Evolutionary conservation across 495 filamentous ascomycete genomes (phyloP).

Genomic region (Xylaria flabelliformis): DNA sequence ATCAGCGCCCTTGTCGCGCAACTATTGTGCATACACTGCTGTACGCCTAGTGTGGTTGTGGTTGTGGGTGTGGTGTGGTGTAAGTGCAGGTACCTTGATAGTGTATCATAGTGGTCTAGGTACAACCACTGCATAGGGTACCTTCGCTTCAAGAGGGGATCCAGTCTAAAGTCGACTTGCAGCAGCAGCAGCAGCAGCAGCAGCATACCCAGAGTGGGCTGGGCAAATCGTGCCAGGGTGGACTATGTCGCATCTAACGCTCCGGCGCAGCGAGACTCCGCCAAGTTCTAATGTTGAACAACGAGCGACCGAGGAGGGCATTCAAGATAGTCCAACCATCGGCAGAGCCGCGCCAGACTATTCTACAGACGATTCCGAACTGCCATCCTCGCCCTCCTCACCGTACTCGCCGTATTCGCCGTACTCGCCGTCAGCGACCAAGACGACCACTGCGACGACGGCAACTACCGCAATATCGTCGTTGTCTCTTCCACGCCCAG

Average conservation of each 20-base stretch:
- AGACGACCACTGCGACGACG: background rate
- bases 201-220: slow-evolving; percentile 7
- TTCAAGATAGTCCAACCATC: slow-evolving; percentile 37
- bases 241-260: slow-evolving; percentile 54
- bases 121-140: background rate
- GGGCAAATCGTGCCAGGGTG: slow-evolving; percentile 14
- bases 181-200: background rate
- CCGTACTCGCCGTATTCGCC: too few relatives aligned
- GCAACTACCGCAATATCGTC: background rate
- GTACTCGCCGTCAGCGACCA: background rate
- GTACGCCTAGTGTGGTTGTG: background rate
- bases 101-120: too few relatives aligned
- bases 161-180: background rate
- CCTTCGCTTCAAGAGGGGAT: background rate
- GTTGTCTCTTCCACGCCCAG: slow-evolving; percentile 8
- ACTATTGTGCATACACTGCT: slow-evolving; percentile 11
- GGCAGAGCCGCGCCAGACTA: slow-evolving; percentile 41
- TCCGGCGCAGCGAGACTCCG: slow-evolving; percentile 47
- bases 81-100: too few relatives aligned
- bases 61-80: background rate
- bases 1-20: slow-evolving; percentile 11
- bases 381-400: slow-evolving; percentile 27
- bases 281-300: slow-evolving; percentile 39
- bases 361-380: slow-evolving; percentile 33
- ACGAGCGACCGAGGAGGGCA: slow-evolving; percentile 25